These are phyloP conservation scores for Tarenaya hassleriana DNA, from an alignment of 345 rosid species.

Conservation along the genomic window DNA sequence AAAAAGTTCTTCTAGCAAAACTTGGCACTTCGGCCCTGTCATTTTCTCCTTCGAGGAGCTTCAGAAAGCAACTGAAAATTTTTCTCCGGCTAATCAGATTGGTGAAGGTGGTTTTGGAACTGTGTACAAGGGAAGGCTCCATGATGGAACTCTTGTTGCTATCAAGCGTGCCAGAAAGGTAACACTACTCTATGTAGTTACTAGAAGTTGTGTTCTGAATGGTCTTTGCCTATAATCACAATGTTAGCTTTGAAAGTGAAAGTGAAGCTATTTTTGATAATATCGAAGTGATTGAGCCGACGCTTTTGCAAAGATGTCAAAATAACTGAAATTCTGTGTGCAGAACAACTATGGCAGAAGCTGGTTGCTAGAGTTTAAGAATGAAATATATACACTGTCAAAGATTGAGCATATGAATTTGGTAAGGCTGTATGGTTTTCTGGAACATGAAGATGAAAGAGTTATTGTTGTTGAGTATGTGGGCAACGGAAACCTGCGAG, in stretches of 20 bases:
- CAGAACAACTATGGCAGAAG: slow-evolving; percentile 47
- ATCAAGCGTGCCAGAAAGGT: slow-evolving; percentile 89
- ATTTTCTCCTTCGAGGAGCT: slow-evolving; percentile 60
- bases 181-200: no score
- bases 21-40: slow-evolving; percentile 31
- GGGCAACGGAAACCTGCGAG: slow-evolving; percentile 68
- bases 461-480: slow-evolving; percentile 75
- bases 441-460: slow-evolving; percentile 61
- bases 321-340: slow-evolving; percentile 26
- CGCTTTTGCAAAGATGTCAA: not conserved
- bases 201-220: not conserved
- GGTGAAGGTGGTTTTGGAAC: slow-evolving; percentile 85
- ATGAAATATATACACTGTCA: slow-evolving; percentile 70
- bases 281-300: not conserved
- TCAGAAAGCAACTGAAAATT: slow-evolving; percentile 65
- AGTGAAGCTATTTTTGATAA: not conserved
- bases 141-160: slow-evolving; percentile 77
- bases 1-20: slow-evolving; percentile 34
- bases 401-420: slow-evolving; percentile 87
- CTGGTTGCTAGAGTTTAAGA: slow-evolving; percentile 62
- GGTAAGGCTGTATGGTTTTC: slow-evolving; percentile 69
- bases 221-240: not conserved
- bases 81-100: slow-evolving; percentile 49
- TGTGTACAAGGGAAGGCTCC: slow-evolving; percentile 72
- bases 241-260: not conserved